These are phyloP conservation scores for Pulveroboletus sp. DNA, from an alignment of 768 basidiomycete species.

Conservation along the genomic window DNA sequence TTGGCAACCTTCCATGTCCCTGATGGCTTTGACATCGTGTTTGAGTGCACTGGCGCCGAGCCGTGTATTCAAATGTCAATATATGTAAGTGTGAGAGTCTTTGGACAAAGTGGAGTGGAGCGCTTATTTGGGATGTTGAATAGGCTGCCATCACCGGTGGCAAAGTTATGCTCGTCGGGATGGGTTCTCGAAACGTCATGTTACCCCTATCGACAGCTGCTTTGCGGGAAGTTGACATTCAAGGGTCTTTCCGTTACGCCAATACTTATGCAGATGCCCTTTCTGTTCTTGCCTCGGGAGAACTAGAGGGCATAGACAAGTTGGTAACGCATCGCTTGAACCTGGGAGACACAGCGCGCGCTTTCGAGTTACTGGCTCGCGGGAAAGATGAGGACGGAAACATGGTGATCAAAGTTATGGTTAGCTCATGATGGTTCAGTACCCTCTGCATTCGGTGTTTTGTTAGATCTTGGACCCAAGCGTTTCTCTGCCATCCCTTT, in stretches of 20 bases:
- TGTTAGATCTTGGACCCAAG: slow-evolving; percentile 7
- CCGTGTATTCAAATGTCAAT: slow-evolving; percentile 87
- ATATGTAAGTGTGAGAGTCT: slow-evolving; percentile 54
- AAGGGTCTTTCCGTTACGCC: slow-evolving; percentile 87
- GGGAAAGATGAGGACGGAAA: slow-evolving; percentile 77
- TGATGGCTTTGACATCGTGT: slow-evolving; percentile 88
- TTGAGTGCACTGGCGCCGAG: slow-evolving; percentile 95
- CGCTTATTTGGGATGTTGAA: slow-evolving; percentile 12
- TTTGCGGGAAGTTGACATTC: slow-evolving; percentile 86
- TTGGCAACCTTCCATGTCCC: slow-evolving; percentile 52
- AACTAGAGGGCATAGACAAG: slow-evolving; percentile 58
- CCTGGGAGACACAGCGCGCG: slow-evolving; percentile 60
- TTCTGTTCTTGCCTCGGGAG: slow-evolving; percentile 61
- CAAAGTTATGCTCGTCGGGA: slow-evolving; percentile 91
- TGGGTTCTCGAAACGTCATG: slow-evolving; percentile 81
- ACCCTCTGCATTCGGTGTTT: not conserved
- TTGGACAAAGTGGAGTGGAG: slow-evolving; percentile 4
- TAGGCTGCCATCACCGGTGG: slow-evolving; percentile 82
- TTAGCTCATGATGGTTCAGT: slow-evolving; percentile 40
- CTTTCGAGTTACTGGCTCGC: slow-evolving; percentile 75
- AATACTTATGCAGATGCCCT: slow-evolving; percentile 90
- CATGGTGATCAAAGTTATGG: slow-evolving; percentile 88
- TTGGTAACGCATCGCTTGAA: slow-evolving; percentile 76
- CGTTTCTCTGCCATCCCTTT: slow-evolving; percentile 4
- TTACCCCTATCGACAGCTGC: slow-evolving; percentile 84